Percentiles rank a stretch among this genome's conserved stretches.
phyloP scores from a whole-genome alignment of 192 early-diverging fungal species.

The Dissophora ornata region DNA sequence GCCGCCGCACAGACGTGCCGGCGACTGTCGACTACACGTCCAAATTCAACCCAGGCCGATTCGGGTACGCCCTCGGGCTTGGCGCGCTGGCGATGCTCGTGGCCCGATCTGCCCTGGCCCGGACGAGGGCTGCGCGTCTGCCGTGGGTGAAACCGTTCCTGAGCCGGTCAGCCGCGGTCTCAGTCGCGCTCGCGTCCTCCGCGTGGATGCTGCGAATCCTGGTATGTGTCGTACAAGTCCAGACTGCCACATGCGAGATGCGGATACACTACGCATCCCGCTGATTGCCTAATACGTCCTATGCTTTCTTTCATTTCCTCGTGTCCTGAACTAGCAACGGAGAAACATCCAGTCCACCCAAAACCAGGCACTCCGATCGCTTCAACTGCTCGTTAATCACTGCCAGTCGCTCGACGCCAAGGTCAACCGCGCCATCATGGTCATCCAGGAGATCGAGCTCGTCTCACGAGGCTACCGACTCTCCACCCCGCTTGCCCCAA shows the following conservation, averaged over 20 bases:
- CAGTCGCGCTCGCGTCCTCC: constrained; percentile 28
- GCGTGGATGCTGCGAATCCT: constrained; percentile 48
- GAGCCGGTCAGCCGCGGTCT: constrained; percentile 26
- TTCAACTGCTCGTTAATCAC: constrained; percentile 57
- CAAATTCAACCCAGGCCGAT: constrained; percentile 30
- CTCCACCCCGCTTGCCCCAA: constrained; percentile 67
- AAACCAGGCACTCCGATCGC: constrained; percentile 52
- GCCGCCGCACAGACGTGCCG: constrained; percentile 38
- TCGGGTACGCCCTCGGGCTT: constrained; percentile 39
- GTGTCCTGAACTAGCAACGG: constrained; percentile 48
- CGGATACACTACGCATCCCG: too few relatives aligned
- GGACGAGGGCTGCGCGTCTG: constrained; percentile 21
- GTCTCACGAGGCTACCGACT: constrained; percentile 71
- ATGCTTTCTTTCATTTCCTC: background rate
- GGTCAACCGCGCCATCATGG: constrained; percentile 62
- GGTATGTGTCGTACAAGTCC: constrained; percentile 17
- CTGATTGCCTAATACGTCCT: too few relatives aligned
- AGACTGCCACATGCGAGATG: too few relatives aligned
- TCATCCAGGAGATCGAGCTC: constrained; percentile 73
- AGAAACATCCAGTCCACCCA: constrained; percentile 58
- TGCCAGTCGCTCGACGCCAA: constrained; percentile 62
- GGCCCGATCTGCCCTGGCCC: constrained; percentile 22
- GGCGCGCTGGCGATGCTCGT: constrained; percentile 32
- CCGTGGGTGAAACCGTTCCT: constrained; percentile 27
- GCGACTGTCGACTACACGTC: constrained; percentile 35